Conservation (phyloP, 169 alveolate species). For the Eimeria maxima region DNA sequence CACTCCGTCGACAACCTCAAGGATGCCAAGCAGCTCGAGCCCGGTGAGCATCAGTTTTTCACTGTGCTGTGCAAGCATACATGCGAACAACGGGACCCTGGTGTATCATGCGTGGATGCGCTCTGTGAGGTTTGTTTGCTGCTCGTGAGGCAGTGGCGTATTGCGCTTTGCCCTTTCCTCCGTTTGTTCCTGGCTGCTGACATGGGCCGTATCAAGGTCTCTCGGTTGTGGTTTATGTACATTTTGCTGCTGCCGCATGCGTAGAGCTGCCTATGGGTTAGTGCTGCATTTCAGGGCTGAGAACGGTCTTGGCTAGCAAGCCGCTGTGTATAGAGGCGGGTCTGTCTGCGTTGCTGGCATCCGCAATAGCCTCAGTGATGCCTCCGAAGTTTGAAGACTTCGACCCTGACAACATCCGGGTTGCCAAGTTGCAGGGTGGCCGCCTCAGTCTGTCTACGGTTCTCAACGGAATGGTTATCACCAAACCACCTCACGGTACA, state of each 20-base stretch:
- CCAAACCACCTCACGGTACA: conserved; percentile 88
- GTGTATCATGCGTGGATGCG: neutral
- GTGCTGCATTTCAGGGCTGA: conserved; percentile 77
- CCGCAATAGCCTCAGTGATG: conserved; percentile 84
- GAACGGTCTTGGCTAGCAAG: conserved; percentile 85
- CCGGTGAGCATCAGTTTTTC: neutral
- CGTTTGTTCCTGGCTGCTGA: no score
- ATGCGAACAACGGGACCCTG: neutral
- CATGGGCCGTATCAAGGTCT: neutral
- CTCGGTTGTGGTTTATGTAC: neutral
- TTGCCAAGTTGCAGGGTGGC: conserved; percentile 98
- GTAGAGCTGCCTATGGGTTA: neutral
- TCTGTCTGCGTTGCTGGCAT: conserved; percentile 80
- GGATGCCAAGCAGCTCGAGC: conserved; percentile 67
- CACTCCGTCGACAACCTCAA: conserved; percentile 63
- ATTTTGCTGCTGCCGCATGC: neutral
- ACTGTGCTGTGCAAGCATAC: neutral
- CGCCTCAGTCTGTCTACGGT: conserved; percentile 94
- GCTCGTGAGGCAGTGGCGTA: neutral
- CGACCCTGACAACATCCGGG: conserved; percentile 98
- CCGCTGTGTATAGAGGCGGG: conserved; percentile 86
- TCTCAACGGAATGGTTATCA: conserved; percentile 95
- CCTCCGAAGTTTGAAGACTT: conserved; percentile 90
- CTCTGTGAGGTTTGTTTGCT: neutral
- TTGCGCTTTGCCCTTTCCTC: no score